Percentiles rank a stretch among this genome's conserved stretches.
Conservation (phyloP, 495 filamentous ascomycete genomes). For the Lasiosphaeria hispida region DNA sequence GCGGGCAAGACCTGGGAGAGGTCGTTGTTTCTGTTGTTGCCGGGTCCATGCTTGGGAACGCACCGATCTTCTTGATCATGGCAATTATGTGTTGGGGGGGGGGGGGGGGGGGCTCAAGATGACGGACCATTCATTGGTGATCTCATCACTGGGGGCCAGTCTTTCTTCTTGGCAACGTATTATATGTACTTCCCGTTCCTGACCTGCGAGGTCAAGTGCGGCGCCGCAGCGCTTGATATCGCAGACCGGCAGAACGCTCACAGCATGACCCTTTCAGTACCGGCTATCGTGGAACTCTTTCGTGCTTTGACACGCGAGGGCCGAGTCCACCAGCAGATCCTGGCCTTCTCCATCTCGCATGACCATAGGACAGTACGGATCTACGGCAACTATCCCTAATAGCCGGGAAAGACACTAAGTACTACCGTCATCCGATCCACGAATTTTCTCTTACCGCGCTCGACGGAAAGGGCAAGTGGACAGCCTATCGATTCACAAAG, state of each 20-base stretch:
- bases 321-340: constrained; percentile 40
- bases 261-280: constrained; percentile 40
- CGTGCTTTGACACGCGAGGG: constrained; percentile 32
- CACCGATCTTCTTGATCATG: too few species aligned
- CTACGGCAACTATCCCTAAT: constrained; percentile 11
- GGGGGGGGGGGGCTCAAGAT: too few species aligned
- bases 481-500: constrained; percentile 27
- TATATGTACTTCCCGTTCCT: constrained; percentile 28
- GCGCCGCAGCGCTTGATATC: constrained; percentile 32
- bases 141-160: constrained; percentile 20
- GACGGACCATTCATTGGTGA: constrained; percentile 36
- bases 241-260: constrained; percentile 16
- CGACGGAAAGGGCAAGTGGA: constrained; percentile 17
- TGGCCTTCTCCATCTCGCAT: constrained; percentile 43
- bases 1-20: too few species aligned
- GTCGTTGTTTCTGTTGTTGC: too few species aligned
- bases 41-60: too few species aligned
- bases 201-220: constrained; percentile 24
- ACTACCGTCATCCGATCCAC: constrained; percentile 9
- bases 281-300: constrained; percentile 37
- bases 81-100: too few species aligned
- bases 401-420: constrained; percentile 4
- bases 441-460: neutral
- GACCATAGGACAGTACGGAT: constrained; percentile 4
- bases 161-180: constrained; percentile 39